These are phyloP conservation scores for Pterocarpus macrocarpus DNA, from an alignment of 306 rosid genomes.

Conservation along the genomic window DNA sequence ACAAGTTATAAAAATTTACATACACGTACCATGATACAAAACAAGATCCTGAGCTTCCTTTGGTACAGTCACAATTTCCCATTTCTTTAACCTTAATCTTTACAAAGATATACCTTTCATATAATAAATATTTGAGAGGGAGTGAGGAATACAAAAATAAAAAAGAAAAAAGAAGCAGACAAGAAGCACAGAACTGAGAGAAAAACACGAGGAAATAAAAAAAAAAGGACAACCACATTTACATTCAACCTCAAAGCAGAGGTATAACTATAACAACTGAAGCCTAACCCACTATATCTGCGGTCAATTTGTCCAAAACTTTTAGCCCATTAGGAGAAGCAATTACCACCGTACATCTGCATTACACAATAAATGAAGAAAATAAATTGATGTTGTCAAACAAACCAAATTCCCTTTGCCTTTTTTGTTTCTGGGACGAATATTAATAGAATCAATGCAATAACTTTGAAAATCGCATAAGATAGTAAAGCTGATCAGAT, in stretches of 20 bases:
- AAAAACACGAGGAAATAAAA: background rate
- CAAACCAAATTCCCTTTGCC: slow-evolving; percentile 10
- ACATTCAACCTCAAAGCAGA: slow-evolving; percentile 16
- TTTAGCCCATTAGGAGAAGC: slow-evolving; percentile 55
- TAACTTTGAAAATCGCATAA: background rate
- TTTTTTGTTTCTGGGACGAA: background rate
- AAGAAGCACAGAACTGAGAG: background rate
- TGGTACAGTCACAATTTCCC: slow-evolving; percentile 5
- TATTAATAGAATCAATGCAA: slow-evolving; percentile 13
- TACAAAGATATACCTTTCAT: background rate
- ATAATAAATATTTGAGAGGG: background rate
- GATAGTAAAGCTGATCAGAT: background rate
- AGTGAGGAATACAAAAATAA: background rate
- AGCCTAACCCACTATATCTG: slow-evolving; percentile 51
- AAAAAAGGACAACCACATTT: slow-evolving; percentile 8
- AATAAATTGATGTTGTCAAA: background rate
- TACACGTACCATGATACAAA: no score
- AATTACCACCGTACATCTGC: slow-evolving; percentile 62
- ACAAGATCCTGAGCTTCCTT: background rate
- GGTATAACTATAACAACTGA: slow-evolving; percentile 19
- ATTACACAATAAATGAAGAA: background rate
- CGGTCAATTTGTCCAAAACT: slow-evolving; percentile 54
- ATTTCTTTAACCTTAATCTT: slow-evolving; percentile 1
- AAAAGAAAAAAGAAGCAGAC: background rate
- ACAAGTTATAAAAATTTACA: no score